Conservation (phyloP, 306 rosid genomes). For the Oemleria cerasiformis region DNA sequence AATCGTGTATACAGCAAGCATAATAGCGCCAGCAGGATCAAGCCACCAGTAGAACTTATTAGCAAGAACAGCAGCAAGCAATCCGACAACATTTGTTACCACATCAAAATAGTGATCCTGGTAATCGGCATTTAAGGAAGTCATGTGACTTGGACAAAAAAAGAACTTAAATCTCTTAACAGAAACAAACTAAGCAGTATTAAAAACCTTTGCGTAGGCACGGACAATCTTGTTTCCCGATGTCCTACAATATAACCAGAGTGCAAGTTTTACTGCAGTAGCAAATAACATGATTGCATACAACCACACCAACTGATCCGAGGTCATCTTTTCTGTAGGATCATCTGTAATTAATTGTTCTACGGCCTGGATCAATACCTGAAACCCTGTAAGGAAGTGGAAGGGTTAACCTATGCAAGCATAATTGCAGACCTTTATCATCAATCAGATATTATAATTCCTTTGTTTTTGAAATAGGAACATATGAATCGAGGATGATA, state of each 20-base stretch:
- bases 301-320: constrained; percentile 62
- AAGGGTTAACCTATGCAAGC: constrained; percentile 11
- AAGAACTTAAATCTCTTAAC: background rate
- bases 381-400: constrained; percentile 65
- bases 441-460: background rate
- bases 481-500: background rate
- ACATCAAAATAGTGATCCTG: constrained; percentile 99
- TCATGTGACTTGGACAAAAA: constrained; percentile 1
- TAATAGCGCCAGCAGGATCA: constrained; percentile 85
- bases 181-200: background rate
- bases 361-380: constrained; percentile 69
- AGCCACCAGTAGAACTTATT: constrained; percentile 86
- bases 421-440: background rate
- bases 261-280: constrained; percentile 66
- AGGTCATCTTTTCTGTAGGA: constrained; percentile 51
- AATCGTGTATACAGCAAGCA: constrained; percentile 85
- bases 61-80: constrained; percentile 86
- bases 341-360: constrained; percentile 49
- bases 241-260: constrained; percentile 86
- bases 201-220: constrained; percentile 74
- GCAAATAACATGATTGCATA: constrained; percentile 76
- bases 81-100: constrained; percentile 80
- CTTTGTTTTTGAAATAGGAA: background rate
- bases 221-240: constrained; percentile 81
- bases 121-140: constrained; percentile 12